Base-by-base conservation (phyloP, 148 eudicot species). In the Limonium bicolor region DNA sequence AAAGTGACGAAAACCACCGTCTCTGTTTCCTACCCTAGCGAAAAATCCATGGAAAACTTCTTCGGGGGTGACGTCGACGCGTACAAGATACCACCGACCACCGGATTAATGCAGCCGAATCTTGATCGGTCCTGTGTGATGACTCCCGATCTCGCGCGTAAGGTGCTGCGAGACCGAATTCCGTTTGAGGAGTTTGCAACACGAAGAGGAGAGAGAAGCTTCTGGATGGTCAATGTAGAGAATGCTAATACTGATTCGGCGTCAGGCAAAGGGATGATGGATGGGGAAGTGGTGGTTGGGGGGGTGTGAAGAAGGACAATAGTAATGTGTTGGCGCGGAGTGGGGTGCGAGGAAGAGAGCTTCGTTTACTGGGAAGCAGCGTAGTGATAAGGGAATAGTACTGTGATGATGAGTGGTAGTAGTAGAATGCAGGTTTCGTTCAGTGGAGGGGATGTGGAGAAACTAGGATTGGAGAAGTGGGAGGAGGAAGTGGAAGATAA, bases 21-120 rank as follows among this genome's bases (percentile, higher is more conserved):
- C 5, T 54, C 84, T 1, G 72, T 88, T 52, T 61, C 70, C 46
- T 88, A 24, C 36, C 97, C 97, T 6, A 88, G 95, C 62, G 48
- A 30, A 37, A 27, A 43, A 13, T 80, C 94, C 2, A 48, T 88
- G 4, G 41, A 45, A 20, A 62, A 23, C 11, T 77, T 68, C 41
- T 78, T 84, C 55, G 47, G 59, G 27, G 24, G 56, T 41, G 34
- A 31, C 14, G 43, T 50, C 12, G 41, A 27, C 21, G 27, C 26
- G 2, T 10, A 28, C 7, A 17, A 25, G 54, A 38, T 6, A 5
- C 13, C 41, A 16, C 30, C 52, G 54, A 24, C 23, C 6, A 47
- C 20, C 33, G 59, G 67, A 23, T 41, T 58, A 26, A 59, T 76
- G 48, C 77, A 70, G 42, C 97, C 97, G 14, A 56, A 55, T 46